Base-by-base conservation (phyloP, 108 stramenopile species). In the Cyclotella choctawhatcheeana region DNA sequence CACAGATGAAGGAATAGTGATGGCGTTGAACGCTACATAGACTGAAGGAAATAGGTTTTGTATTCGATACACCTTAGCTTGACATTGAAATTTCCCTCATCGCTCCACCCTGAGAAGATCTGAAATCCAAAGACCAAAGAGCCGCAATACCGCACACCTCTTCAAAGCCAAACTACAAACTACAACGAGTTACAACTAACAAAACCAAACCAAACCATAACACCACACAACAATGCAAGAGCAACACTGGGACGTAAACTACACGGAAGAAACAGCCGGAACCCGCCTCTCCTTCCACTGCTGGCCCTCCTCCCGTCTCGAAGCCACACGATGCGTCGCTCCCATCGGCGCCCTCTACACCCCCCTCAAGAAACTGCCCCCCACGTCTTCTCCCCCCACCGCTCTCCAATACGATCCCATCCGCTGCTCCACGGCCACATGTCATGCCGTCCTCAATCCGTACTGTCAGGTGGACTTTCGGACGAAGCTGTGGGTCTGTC, bases 401-500 rank as follows among this genome's bases (percentile, higher is more conserved):
- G 85, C 96, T 2, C 71, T 99, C 54, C 85, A 92, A 34, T 99
- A 99, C 81, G 98, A 99, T 68, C 99, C 99, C 24, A 91, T 99
- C 34, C 93, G 97, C 29, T 99, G 99, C 83, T 83, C 88, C 34
- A 92, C 93, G 54, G 71, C 83, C 26, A 81, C 85, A 16, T 99
- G 99, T 74, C 88, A 91, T 35, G 98, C 98, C 16, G 93, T 99
- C 5, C 73, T 99, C 44, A 99, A 99, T 78, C 98, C 98, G 4
- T 99, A 97, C 84, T 97, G 96, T 58, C 94, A 96, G 80, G 93
- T 98, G 25, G 99, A 99, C 77, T 99, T 86, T 84, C 77, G 93
- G n/a, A 86, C 91, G 73, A 98, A 98, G 70, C 75, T 99, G 24
- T 99, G 99, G 99, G 89, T 87, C 10, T 99, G 99, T 83, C 97